Evolutionary conservation across 306 rosid species (phyloP), one percentile per base, ranked within the genome.

Genomic region (Rosa persica): DNA sequence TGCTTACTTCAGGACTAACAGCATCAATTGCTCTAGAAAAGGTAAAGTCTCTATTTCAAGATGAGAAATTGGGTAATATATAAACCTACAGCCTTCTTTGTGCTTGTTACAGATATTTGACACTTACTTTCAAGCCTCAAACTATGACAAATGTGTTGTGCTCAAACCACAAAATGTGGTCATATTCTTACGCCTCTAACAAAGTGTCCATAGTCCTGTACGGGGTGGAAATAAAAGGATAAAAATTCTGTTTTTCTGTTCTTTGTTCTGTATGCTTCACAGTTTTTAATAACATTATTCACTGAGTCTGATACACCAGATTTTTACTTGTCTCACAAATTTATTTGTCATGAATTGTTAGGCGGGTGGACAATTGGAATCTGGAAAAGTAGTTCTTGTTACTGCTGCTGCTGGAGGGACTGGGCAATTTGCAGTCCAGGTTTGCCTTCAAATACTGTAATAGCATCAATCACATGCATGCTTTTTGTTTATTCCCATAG

Each of bases 321-420:
- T 58, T 78, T 78, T 49, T 75, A 67, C 78, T 36, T 67, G 49
- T 27, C 78, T 84, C 66, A 85, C 77, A 36, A 64, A 22, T 38
- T 74, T 64, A 66, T 12, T 69, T 70, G 20, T 76, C 76, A 64
- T 64, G 72, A 78, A 67, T 80, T 65, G 76, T 51, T 82, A 95
- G 98, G 97, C 90, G 23, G 98, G 69, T 5, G 69, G 91, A 76
- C 88, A 91, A 55, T 89, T 91, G 92, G 97, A 92, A 88, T 90
- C 95, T 83, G 93, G 97, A 83, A 88, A 95, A 46, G 84, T 76
- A 54, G 96, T 95, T 78, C 94, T 95, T 87, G 98, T 95, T 52
- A 95, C 98, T 85, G 98, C 98, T 82, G 98, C 98, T n/a, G 98
- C 98, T 20, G 98, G 98, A 79, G 98, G 98, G 83, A 95, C 98